Base-by-base conservation (phyloP, 257 asterid species). In the Apocynum venetum region DNA sequence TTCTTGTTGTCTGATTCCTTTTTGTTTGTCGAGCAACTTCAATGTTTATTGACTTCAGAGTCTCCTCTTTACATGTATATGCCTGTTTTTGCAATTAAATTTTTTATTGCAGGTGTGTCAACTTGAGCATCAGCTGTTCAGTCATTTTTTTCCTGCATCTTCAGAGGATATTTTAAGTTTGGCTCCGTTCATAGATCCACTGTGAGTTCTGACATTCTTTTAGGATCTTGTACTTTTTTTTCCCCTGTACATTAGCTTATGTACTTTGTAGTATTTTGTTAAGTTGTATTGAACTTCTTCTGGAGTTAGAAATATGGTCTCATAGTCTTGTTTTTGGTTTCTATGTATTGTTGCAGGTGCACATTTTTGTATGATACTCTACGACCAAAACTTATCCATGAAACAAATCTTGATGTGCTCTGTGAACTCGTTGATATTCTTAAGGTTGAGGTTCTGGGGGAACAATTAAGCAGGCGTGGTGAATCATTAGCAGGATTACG, bases 341-440 rank as follows among this genome's bases (percentile, higher is more conserved):
- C 12, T 41, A 14, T 36, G 44, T 72, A 12, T 15, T 35, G 31
- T 84, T 90, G 84, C 96, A 96, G 97, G 91, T 96, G 97, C 83
- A 93, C 97, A 25, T 89, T 90, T 89, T 83, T 96, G 85, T 96
- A 91, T 86, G 99, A 96, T 81, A 96, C 96, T 49, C 84, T 93
- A 75, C 92, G 98, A 47, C 98, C 98, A 35, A 96, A 89, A 84
- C 97, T 96, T 75, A 93, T 93, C 84, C 98, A 96, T 80, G 99
- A 96, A 89, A 94, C 94, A 72, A 93, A 90, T 87, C 91, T 96
- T 83, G 99, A 96, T 89, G 87, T 86, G 80, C 98, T 96, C 76
- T 96, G 99, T 83, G 98, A 96, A 80, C 91, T 96, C 66, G 97
- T 96, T 81, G 94, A 93, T 82, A 93, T 96, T 86, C 92, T 96